Percentiles rank a stretch among this genome's conserved stretches.
These are phyloP conservation scores for Aegilops sharonensis DNA, from an alignment of 176 grass and related monocot genomes.

Conservation along the genomic window DNA sequence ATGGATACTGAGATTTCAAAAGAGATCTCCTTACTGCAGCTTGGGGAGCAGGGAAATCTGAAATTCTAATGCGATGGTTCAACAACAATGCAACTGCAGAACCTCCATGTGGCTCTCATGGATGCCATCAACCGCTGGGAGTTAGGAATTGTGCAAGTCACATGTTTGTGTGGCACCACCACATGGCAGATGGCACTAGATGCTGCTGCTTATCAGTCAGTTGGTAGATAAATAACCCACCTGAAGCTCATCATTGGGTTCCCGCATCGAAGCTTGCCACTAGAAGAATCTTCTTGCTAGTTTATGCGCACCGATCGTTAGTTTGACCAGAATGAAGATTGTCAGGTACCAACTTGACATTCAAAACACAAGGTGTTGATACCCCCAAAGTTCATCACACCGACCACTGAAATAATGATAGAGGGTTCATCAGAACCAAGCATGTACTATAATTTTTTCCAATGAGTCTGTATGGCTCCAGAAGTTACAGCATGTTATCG, in stretches of 20 bases:
- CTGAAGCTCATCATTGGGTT: constrained; percentile 82
- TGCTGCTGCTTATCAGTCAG: constrained; percentile 33
- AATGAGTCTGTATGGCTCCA: neutral
- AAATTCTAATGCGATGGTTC: neutral
- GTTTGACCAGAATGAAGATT: constrained; percentile 37
- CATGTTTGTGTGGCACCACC: constrained; percentile 55
- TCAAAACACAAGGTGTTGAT: constrained; percentile 33
- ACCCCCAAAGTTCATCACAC: constrained; percentile 8
- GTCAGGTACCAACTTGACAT: constrained; percentile 22
- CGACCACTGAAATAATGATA: constrained; percentile 27
- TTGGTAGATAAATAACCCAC: constrained; percentile 36
- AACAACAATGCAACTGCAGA: constrained; percentile 13
- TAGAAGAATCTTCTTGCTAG: constrained; percentile 41
- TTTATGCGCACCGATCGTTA: constrained; percentile 13
- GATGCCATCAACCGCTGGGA: constrained; percentile 28
- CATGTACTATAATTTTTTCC: neutral
- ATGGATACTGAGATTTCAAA: constrained; percentile 5
- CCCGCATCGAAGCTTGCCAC: constrained; percentile 39
- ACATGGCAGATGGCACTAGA: constrained; percentile 79
- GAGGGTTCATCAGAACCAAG: constrained; percentile 18
- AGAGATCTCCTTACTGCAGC: constrained; percentile 19
- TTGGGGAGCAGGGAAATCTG: constrained; percentile 29
- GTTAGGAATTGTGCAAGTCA: constrained; percentile 28
- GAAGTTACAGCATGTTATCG: neutral
- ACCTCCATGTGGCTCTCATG: constrained; percentile 44